Evolutionary conservation across 2,329 filamentous ascomycete species (phyloP).

Genomic region (Blastomyces gilchristii): DNA sequence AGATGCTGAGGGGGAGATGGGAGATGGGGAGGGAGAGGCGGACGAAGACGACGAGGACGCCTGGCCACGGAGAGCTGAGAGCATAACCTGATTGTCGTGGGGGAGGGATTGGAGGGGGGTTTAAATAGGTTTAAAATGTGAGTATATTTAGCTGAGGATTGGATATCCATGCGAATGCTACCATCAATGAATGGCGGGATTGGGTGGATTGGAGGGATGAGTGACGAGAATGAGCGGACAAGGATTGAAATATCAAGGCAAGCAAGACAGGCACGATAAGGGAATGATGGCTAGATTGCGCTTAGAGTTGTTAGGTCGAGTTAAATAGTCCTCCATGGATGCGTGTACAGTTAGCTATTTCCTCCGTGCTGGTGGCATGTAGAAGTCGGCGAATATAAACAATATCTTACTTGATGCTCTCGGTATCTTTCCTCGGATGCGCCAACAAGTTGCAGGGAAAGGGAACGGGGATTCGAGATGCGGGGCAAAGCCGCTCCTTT

Average conservation of each 20-base stretch:
- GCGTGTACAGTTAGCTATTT: neutral
- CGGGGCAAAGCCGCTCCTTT: neutral
- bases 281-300: neutral
- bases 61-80: neutral
- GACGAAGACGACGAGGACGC: constrained; percentile 3
- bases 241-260: neutral
- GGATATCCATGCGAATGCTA: neutral
- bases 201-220: neutral
- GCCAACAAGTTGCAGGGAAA: neutral
- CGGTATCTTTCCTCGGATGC: neutral
- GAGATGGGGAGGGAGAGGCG: neutral
- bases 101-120: neutral
- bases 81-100: neutral
- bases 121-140: neutral
- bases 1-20: neutral
- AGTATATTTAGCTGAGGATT: neutral
- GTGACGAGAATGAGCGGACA: neutral
- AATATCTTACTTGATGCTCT: neutral
- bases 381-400: neutral
- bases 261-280: too few species aligned
- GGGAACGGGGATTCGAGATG: neutral
- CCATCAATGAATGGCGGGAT: neutral
- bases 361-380: neutral
- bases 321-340: neutral
- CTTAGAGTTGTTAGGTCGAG: neutral